A percentile compares a stretch with the other conserved stretches of the same genome.
Conservation (phyloP, 805 yeast species). For the Candida patagonica region DNA sequence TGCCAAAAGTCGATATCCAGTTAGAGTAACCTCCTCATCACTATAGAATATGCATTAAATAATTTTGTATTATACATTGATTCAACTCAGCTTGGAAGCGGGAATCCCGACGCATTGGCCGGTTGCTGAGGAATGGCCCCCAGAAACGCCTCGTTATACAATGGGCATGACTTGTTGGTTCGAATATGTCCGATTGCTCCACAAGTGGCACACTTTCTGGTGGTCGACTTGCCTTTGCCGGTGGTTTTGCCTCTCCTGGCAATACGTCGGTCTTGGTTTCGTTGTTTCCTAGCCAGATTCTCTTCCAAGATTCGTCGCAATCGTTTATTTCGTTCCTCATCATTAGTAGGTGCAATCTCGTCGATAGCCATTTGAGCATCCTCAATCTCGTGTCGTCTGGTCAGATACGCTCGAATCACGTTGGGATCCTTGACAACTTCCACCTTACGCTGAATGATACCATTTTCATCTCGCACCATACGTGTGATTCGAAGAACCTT, state of each 20-base stretch:
- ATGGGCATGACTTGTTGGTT: conserved; percentile 86
- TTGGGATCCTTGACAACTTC: conserved; percentile 78
- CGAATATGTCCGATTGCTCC: conserved; percentile 93
- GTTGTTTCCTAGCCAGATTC: conserved; percentile 73
- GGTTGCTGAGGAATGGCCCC: conserved; percentile 16
- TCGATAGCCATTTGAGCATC: conserved; percentile 60
- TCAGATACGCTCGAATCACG: conserved; percentile 75
- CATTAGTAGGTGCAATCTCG: conserved; percentile 67
- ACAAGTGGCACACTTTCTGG: conserved; percentile 87
- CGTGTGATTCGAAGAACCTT: conserved; percentile 60
- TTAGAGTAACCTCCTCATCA: not conserved
- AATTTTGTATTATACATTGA: not conserved
- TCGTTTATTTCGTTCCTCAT: conserved; percentile 72
- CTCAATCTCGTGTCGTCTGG: conserved; percentile 57
- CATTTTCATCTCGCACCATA: conserved; percentile 73
- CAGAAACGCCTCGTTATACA: conserved; percentile 47
- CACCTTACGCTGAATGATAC: conserved; percentile 70
- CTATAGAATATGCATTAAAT: not conserved
- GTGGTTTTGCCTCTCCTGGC: conserved; percentile 62
- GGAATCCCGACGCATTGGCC: not conserved
- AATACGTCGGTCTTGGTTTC: conserved; percentile 57
- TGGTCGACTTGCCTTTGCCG: conserved; percentile 63
- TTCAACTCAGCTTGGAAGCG: not conserved
- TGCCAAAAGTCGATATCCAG: conserved; percentile 19
- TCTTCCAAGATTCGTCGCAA: conserved; percentile 69